Evolutionary conservation across 2,329 filamentous ascomycete species (phyloP).

Genomic region (Xylariales sp.): DNA sequence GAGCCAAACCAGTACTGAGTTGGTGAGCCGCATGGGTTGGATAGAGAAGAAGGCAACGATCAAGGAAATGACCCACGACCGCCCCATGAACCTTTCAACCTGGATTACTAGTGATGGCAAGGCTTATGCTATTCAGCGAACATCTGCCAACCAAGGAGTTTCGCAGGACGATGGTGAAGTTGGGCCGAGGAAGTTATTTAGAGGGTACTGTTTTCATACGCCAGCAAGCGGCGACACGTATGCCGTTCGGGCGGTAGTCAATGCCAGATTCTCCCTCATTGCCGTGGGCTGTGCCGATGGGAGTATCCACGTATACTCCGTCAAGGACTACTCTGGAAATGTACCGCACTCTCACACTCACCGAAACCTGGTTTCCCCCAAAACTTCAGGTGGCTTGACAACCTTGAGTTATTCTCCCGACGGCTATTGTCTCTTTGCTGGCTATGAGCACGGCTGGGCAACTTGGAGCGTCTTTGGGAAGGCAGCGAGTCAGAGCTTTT

Average conservation of each 20-base stretch:
- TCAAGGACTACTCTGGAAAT: slow-evolving; percentile 88
- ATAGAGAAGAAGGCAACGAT: slow-evolving; percentile 73
- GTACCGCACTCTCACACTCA: slow-evolving; percentile 83
- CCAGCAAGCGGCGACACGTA: slow-evolving; percentile 56
- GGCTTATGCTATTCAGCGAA: slow-evolving; percentile 85
- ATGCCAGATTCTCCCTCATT: slow-evolving; percentile 90
- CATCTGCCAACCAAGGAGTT: slow-evolving; percentile 27
- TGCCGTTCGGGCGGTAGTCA: slow-evolving; percentile 76
- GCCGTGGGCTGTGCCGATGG: slow-evolving; percentile 81
- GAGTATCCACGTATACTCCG: slow-evolving; percentile 82
- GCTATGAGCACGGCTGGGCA: slow-evolving; percentile 89
- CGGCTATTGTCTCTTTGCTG: slow-evolving; percentile 92
- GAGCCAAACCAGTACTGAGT: slow-evolving; percentile 84
- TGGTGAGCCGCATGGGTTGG: slow-evolving; percentile 84
- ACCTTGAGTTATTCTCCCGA: slow-evolving; percentile 86
- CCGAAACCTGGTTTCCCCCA: slow-evolving; percentile 60
- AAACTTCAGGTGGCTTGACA: slow-evolving; percentile 66
- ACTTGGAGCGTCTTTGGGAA: slow-evolving; percentile 98
- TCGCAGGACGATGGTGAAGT: slow-evolving; percentile 32
- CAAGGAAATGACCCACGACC: slow-evolving; percentile 84
- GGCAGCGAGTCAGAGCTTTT: slow-evolving; percentile 78
- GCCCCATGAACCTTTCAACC: slow-evolving; percentile 91
- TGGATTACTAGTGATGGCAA: slow-evolving; percentile 89
- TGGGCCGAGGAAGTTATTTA: slow-evolving; percentile 67
- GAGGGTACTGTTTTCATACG: slow-evolving; percentile 84